phyloP scores from a whole-genome alignment of 2,329 filamentous ascomycete species.

The Coniochaeta pulveracea region DNA sequence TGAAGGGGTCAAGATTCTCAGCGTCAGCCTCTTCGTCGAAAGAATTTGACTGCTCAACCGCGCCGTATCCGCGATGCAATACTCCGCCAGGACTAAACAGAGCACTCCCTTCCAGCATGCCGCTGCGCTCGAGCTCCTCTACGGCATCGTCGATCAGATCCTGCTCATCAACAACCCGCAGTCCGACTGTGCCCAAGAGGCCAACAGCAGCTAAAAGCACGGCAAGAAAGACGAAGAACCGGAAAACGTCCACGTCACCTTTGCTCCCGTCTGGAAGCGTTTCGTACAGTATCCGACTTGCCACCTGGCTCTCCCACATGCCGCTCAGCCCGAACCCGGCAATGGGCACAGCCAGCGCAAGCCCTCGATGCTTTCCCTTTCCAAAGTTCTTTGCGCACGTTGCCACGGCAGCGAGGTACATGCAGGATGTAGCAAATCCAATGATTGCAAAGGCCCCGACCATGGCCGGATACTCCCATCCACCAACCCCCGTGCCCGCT shows the following conservation, averaged over 20 bases:
- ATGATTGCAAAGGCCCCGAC: slow-evolving; percentile 73
- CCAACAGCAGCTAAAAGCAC: slow-evolving; percentile 61
- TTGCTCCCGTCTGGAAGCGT: slow-evolving; percentile 48
- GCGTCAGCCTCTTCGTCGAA: slow-evolving; percentile 33
- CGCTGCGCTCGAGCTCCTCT: slow-evolving; percentile 83
- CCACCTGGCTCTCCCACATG: slow-evolving; percentile 91
- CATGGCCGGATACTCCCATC: slow-evolving; percentile 73
- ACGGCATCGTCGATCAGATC: slow-evolving; percentile 84
- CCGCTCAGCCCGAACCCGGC: slow-evolving; percentile 87
- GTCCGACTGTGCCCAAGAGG: slow-evolving; percentile 57
- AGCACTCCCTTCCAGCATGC: slow-evolving; percentile 63
- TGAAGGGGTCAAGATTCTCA: slow-evolving; percentile 24
- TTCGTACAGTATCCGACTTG: slow-evolving; percentile 67
- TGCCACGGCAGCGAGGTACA: slow-evolving; percentile 87
- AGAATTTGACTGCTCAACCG: slow-evolving; percentile 26
- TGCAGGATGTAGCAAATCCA: slow-evolving; percentile 71
- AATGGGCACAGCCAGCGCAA: slow-evolving; percentile 84
- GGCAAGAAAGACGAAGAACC: slow-evolving; percentile 79
- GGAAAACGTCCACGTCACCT: slow-evolving; percentile 62
- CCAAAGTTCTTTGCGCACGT: slow-evolving; percentile 98
- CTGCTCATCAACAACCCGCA: slow-evolving; percentile 74
- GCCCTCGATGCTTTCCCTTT: slow-evolving; percentile 71
- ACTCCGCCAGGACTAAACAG: slow-evolving; percentile 50
- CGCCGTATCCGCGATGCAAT: slow-evolving; percentile 49
- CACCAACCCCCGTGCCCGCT: slow-evolving; percentile 23